Conservation (phyloP, 164 flowering plant species). For the Magnolia officinalis region DNA sequence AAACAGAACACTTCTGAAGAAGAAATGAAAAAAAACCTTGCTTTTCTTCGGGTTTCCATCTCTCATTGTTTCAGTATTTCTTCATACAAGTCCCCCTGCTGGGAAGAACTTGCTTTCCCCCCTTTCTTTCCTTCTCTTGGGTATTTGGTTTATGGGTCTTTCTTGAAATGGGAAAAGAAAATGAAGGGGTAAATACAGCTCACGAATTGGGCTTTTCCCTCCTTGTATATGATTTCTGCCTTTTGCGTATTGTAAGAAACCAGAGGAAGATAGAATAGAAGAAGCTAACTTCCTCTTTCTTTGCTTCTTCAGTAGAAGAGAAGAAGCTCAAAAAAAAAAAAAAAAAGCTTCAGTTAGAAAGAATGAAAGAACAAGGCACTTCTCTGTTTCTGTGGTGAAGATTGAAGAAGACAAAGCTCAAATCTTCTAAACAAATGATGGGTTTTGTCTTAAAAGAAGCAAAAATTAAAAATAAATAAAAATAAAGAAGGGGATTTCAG, state of each 20-base stretch:
- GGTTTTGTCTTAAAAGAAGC: constrained; percentile 14
- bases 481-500: constrained; percentile 12
- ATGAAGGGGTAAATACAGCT: constrained; percentile 1
- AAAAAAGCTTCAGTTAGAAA: not conserved
- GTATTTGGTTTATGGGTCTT: constrained; percentile 3
- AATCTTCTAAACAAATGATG: not conserved
- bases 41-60: constrained; percentile 84
- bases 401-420: not conserved
- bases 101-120: constrained; percentile 3
- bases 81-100: constrained; percentile 46
- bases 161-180: not conserved
- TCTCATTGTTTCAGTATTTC: constrained; percentile 68
- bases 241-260: not conserved
- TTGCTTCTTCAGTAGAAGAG: not conserved
- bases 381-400: not conserved
- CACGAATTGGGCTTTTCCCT: constrained; percentile 6
- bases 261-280: constrained; percentile 10
- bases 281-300: constrained; percentile 2
- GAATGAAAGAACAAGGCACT: not conserved
- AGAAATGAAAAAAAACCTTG: constrained; percentile 49
- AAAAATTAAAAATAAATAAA: constrained; percentile 4
- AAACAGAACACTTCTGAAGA: not conserved
- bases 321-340: constrained; percentile 3
- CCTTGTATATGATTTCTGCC: not conserved
- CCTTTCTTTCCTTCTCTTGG: constrained; percentile 4